phyloP scores from a whole-genome alignment of 1,284 basidiomycete genomes.

The Leccinum angustisporum region DNA sequence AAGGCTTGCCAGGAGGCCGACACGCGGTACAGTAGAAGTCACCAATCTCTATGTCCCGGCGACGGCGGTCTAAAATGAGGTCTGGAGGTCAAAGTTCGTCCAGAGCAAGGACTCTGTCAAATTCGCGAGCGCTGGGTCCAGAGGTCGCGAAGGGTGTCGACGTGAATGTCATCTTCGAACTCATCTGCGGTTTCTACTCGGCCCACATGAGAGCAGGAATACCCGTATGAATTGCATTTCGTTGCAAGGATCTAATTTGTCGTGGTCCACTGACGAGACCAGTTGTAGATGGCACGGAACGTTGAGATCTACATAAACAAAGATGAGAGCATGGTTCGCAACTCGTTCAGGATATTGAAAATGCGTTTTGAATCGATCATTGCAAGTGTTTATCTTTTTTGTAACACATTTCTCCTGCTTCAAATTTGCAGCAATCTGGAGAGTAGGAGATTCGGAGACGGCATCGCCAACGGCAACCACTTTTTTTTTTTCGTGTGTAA shows the following conservation, averaged over 20 bases:
- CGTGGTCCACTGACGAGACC: not conserved
- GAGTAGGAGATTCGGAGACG: not conserved
- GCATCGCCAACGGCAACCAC: not conserved
- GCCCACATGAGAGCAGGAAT: slow-evolving; percentile 80
- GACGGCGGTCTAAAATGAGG: slow-evolving; percentile 97
- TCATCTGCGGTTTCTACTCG: slow-evolving; percentile 95
- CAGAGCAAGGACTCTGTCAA: slow-evolving; percentile 87
- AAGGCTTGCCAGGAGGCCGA: slow-evolving; percentile 87
- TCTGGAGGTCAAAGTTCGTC: slow-evolving; percentile 84
- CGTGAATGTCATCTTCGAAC: slow-evolving; percentile 93
- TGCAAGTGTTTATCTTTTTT: not conserved
- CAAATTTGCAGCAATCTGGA: not conserved
- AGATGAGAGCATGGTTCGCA: not conserved
- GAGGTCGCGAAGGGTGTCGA: slow-evolving; percentile 84
- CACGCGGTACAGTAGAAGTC: slow-evolving; percentile 28
- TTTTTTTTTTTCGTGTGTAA: not conserved
- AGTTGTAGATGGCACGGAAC: too few species aligned
- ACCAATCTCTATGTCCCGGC: slow-evolving; percentile 68
- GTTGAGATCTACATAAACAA: too few species aligned
- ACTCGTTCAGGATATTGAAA: not conserved
- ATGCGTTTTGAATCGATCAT: not conserved
- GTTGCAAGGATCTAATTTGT: not conserved
- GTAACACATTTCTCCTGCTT: not conserved
- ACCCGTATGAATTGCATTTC: not conserved
- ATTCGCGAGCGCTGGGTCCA: slow-evolving; percentile 92